Base-by-base conservation (phyloP, 352 stramenopile genomes). In the Sclerospora graminicola region DNA sequence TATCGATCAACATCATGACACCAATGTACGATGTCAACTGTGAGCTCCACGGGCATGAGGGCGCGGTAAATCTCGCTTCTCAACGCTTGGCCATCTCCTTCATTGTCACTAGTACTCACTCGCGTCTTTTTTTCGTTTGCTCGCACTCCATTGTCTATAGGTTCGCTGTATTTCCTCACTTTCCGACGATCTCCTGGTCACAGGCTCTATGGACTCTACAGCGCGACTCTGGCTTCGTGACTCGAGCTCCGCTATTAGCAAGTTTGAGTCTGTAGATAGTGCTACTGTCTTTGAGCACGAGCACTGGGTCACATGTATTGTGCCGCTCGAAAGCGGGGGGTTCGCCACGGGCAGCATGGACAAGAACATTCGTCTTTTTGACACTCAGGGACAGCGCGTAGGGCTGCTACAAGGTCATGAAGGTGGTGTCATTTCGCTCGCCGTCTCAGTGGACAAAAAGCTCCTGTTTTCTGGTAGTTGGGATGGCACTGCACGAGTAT, bases 321-420 rank as follows among this genome's bases (percentile, higher is more conserved):
- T 75, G 34, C 45, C 54, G 16, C 54, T 89, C 18, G 55, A 60
- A 0, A 47, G 46, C 7, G 72, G 62, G 5, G 77, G 70, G 23
- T 89, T 89, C 51, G 77, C 68, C 6, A 87, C 77, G 2, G 80
- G 80, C 38, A 73, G 59, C 26, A 92, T 92, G 80, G 80, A 92
- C 63, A 88, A 81, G 42, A 52, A 64, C 18, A 54, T 89, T n/a
- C 75, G 77, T 18, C 35, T 92, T 0, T 92, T 75, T 45, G 65
- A 59, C 32, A 53, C 64, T 0, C 57, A 81, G 13, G 72, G 58
- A 8, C 58, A 70, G 33, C 59, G 66, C 16, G 27, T 73, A 10
- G 59, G 54, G 9, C 38, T 68, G 19, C 49, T 92, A 6, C 37
- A 53, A 5, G 77, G 80, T 18, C 77, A 92, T 47, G 73, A 88